Evolutionary conservation across 2,329 filamentous ascomycete species (phyloP).

Genomic region (Aspergillus oerlinghausenensis): DNA sequence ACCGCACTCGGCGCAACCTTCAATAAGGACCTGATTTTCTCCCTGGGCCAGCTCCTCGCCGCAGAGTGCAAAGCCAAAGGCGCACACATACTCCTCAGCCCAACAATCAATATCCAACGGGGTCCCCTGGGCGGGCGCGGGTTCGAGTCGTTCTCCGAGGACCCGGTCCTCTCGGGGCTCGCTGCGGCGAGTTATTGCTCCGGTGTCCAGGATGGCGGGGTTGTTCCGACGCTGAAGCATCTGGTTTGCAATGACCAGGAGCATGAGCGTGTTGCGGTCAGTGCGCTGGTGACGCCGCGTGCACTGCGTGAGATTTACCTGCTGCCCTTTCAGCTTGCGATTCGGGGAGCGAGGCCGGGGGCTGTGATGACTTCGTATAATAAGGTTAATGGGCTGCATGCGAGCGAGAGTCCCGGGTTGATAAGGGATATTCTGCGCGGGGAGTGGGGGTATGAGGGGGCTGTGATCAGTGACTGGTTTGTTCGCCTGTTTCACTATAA

Average conservation of each 20-base stretch:
- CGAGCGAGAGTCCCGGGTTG: constrained; percentile 39
- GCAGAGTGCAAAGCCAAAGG: constrained; percentile 69
- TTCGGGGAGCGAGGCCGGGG: constrained; percentile 49
- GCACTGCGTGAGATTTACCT: constrained; percentile 62
- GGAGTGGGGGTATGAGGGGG: constrained; percentile 44
- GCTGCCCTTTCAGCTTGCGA: constrained; percentile 58
- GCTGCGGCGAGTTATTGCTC: constrained; percentile 68
- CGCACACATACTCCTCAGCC: constrained; percentile 68
- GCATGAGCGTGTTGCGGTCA: constrained; percentile 41
- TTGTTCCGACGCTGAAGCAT: constrained; percentile 74
- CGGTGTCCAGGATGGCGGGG: constrained; percentile 67
- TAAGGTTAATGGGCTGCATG: constrained; percentile 49
- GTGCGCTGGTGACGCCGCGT: constrained; percentile 45
- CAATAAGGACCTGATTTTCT: constrained; percentile 65
- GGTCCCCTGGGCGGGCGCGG: constrained; percentile 79
- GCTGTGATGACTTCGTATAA: constrained; percentile 58
- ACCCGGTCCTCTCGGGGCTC: constrained; percentile 70
- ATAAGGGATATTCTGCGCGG: constrained; percentile 41
- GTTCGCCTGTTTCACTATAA: neutral
- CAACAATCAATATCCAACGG: constrained; percentile 76
- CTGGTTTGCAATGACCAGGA: constrained; percentile 47
- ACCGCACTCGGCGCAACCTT: constrained; percentile 75
- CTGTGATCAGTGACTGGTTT: constrained; percentile 46
- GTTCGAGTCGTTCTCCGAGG: constrained; percentile 83
- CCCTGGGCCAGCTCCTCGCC: constrained; percentile 67